Evolutionary conservation across 106 monocot species (phyloP), one percentile per base, ranked within the genome.

Genomic region (Apostasia ramifera): DNA sequence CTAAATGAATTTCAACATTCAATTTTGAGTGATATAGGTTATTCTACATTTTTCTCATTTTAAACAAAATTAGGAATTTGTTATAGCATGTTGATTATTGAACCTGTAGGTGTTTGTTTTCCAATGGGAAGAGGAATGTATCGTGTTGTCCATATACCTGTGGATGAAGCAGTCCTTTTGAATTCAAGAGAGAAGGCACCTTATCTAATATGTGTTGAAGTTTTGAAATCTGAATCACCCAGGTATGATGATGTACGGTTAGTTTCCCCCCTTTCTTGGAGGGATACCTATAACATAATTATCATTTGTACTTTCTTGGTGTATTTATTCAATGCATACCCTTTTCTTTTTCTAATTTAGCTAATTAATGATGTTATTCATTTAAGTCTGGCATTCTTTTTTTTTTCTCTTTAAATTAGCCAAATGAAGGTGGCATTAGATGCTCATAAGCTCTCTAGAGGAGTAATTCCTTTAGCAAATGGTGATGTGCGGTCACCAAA

Each of bases 61-160:
- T 48, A 11, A 12, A 52, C 11, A 2, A 38, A 40, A 51, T 61
- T 13, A 45, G 13, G 46, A 42, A 41, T 49, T 42, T 51, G 3
- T 51, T 14, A 11, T 41, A 57, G 14, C 2, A 10, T 48, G 8
- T 62, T 11, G 47, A 40, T 60, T 53, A 6, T 61, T 59, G n/a
- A 69, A 59, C 44, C 26, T 67, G 4, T 67, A 98, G 98, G 90
- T 6, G 81, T 93, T n/a, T 98, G 93, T 68, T 98, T 98, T 83
- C 98, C 98, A 60, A 98, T 98, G 92, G 98, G 98, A 60, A 98
- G 85, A 78, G 98, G 93, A 74, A 98, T 98, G 90, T 93, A 87
- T 59, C 74, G 81, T 44, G 93, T 98, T 39, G 77, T 98, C 67
- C 84, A 98, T 81, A 87, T 98, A 78, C 98, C 98, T 49, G 90